Evolutionary conservation across 1,139 yeast genomes (phyloP), one percentile per base, ranked within the genome.

Genomic region (Taphrina flavorubra): DNA sequence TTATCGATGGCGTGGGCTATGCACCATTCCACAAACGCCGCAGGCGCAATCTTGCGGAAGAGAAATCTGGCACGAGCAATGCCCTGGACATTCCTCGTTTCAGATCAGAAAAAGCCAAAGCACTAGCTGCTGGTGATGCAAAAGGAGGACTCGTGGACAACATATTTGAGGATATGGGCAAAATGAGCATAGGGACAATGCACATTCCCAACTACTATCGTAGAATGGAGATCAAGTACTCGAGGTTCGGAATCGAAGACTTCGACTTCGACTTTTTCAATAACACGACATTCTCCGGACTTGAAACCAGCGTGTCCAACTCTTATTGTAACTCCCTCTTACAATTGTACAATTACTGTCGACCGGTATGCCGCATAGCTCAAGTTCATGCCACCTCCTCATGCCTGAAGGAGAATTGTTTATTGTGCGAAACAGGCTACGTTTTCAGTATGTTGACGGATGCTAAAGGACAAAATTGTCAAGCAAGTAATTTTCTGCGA

Each of bases 211-310:
- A 57, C 20, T 70, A 65, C 51, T 94, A 89, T 78, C 81, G 87
- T 51, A 86, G 87, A 74, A 81, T 91, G 68, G 90, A 89, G 71
- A 90, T 94, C 71, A 85, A 89, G 60, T 92, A 92, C 77, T 89
- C 96, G 70, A 88, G 86, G 74, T 94, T 92, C 78, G 99, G 99
- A 20, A 92, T 95, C 39, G 92, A 89, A 73, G 97, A 92, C 78
- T 94, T 94, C 79, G 97, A 95, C 79, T 94, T 94, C 76, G 87
- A 85, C 68, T 88, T 87, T 74, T 94, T 89, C 80, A 92, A 92
- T 76, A 81, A 82, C 62, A 90, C 98, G 0, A 75, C 77, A 0
- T 89, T 81, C 73, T 85, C 97, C n/a, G 98, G 99, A 0, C 81
- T 95, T 42, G 98, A 94, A 77, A 88, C 92, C 20, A 95, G 91